Evolutionary conservation across 73 alveolate species (phyloP).

Genomic region (Blepharisma stoltei): DNA sequence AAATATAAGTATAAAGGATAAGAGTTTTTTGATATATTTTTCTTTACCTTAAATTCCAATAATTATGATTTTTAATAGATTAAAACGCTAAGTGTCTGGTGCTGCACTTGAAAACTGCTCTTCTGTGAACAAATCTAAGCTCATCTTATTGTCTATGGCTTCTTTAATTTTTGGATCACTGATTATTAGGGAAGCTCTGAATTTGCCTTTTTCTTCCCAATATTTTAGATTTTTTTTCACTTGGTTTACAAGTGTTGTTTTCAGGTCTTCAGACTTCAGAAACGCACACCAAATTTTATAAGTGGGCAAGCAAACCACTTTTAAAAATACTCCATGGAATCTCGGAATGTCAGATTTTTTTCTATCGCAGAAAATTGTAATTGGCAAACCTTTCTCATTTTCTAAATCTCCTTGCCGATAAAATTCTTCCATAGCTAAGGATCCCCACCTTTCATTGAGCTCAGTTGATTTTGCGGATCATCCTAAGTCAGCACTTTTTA

Average conservation of each 20-base stretch:
- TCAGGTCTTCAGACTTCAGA: not conserved
- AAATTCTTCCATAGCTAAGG: conserved; percentile 3
- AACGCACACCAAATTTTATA: conserved; percentile 16
- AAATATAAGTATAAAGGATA: too few relatives aligned
- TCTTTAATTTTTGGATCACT: too few relatives aligned
- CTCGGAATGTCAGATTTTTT: conserved; percentile 20
- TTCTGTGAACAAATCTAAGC: too few relatives aligned
- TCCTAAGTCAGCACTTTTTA: conserved; percentile 26
- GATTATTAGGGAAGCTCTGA: too few relatives aligned
- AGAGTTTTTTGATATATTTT: too few relatives aligned
- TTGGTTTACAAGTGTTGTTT: not conserved
- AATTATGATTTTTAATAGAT: too few relatives aligned
- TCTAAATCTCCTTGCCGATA: conserved; percentile 38
- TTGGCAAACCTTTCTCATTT: not conserved
- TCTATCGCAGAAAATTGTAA: conserved; percentile 30
- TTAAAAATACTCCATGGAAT: conserved; percentile 25
- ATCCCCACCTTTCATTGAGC: conserved; percentile 28
- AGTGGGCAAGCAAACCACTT: conserved; percentile 26
- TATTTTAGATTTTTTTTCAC: not conserved
- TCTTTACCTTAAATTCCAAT: too few relatives aligned
- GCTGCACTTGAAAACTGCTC: too few relatives aligned
- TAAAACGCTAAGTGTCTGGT: too few relatives aligned
- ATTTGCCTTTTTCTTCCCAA: not conserved
- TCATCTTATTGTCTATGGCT: too few relatives aligned
- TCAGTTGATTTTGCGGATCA: conserved; percentile 27